These are phyloP conservation scores for Aristolochia contorta DNA, from an alignment of 164 flowering plant species.

Conservation along the genomic window DNA sequence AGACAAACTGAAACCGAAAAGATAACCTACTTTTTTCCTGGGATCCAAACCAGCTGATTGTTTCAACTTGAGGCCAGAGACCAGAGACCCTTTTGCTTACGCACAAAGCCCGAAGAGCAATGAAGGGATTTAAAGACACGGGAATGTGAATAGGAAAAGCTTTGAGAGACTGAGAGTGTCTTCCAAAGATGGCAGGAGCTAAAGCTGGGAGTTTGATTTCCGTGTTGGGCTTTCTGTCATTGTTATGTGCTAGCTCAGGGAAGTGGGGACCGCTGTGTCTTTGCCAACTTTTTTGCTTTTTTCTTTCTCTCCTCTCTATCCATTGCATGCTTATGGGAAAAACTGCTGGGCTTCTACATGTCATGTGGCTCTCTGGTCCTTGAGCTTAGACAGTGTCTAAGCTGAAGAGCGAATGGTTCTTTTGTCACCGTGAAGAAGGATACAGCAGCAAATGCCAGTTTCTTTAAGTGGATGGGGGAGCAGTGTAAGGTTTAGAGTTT, in stretches of 20 bases:
- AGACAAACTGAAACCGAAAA: slow-evolving; percentile 6
- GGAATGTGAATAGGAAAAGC: neutral
- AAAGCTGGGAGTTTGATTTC: slow-evolving; percentile 7
- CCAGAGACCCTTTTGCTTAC: slow-evolving; percentile 3
- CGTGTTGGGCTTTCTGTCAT: slow-evolving; percentile 1
- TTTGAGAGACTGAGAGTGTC: slow-evolving; percentile 1
- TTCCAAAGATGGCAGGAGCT: slow-evolving; percentile 6
- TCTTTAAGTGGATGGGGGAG: neutral
- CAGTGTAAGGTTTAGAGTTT: neutral
- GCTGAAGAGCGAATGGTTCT: neutral
- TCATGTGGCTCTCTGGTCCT: neutral
- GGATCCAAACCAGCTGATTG: slow-evolving; percentile 1
- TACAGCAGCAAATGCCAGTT: neutral
- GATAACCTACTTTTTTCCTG: slow-evolving; percentile 4
- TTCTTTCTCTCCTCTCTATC: neutral
- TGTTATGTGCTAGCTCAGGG: neutral
- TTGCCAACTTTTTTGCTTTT: neutral
- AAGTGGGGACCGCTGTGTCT: slow-evolving; percentile 2
- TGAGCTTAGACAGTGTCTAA: neutral
- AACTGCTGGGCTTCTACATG: neutral
- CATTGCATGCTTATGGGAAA: neutral
- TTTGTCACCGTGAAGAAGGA: neutral
- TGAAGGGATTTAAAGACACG: too few relatives aligned
- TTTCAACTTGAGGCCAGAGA: neutral
- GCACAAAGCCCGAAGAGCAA: slow-evolving; percentile 1